These are phyloP conservation scores for Globisporangium perplexum DNA, from an alignment of 352 stramenopile genomes.

Conservation along the genomic window DNA sequence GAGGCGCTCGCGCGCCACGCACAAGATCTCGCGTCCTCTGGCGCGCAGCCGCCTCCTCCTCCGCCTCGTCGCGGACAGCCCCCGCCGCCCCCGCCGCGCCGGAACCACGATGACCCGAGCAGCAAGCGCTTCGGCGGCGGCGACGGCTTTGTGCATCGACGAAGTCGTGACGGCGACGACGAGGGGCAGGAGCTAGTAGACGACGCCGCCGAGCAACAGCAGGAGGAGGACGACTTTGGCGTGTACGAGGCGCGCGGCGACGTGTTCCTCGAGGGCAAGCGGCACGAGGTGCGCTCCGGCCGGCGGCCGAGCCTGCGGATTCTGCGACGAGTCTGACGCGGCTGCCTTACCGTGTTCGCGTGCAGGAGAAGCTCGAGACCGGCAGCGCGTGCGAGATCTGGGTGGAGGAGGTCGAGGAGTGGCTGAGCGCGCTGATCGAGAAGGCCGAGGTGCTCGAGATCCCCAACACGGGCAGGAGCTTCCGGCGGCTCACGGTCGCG, in stretches of 20 bases:
- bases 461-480: conserved; percentile 60
- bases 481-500: conserved; percentile 55
- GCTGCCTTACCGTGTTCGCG: not conserved
- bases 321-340: not conserved
- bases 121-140: not conserved
- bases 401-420: conserved; percentile 70
- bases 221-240: conserved; percentile 56
- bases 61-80: conserved; percentile 2
- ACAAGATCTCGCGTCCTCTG: conserved; percentile 9
- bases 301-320: too few relatives aligned
- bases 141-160: not conserved
- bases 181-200: conserved; percentile 6
- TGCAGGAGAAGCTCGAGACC: conserved; percentile 42
- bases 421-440: conserved; percentile 71
- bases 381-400: conserved; percentile 80
- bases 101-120: not conserved
- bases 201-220: conserved; percentile 20
- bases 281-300: conserved; percentile 33
- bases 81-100: conserved; percentile 30
- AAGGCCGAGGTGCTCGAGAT: conserved; percentile 46
- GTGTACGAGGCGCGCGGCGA: conserved; percentile 59
- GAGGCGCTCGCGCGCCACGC: conserved; percentile 7
- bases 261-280: conserved; percentile 82
- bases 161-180: not conserved
- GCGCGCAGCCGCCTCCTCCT: not conserved